Evolutionary conservation across 495 filamentous ascomycete species (phyloP).

Genomic region (Sabuloglossum arenarium): DNA sequence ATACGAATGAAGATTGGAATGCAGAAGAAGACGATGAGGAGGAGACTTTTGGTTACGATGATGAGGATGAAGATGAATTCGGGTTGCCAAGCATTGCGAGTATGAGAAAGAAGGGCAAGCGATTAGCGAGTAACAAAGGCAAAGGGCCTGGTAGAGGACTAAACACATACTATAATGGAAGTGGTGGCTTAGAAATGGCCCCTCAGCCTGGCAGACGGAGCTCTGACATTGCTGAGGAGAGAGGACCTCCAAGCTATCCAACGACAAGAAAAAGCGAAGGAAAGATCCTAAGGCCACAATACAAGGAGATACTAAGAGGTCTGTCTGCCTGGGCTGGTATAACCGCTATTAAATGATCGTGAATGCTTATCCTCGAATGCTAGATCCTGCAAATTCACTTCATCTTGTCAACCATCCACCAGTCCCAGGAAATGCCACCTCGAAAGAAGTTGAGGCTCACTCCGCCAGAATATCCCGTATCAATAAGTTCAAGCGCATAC

Average conservation of each 20-base stretch:
- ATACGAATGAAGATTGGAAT: constrained; percentile 58
- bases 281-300: constrained; percentile 90
- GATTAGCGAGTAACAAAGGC: constrained; percentile 22
- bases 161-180: not conserved
- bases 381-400: constrained; percentile 85
- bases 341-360: not conserved
- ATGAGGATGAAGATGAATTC: constrained; percentile 86
- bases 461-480: constrained; percentile 79
- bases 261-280: constrained; percentile 70
- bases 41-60: constrained; percentile 41
- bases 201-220: constrained; percentile 21
- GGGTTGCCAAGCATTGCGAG: constrained; percentile 76
- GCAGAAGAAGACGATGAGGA: constrained; percentile 45
- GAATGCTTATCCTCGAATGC: not conserved
- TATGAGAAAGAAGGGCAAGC: constrained; percentile 51
- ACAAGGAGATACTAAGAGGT: constrained; percentile 84
- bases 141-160: constrained; percentile 25
- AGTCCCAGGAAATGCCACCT: constrained; percentile 47
- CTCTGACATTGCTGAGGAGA: constrained; percentile 77
- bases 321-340: constrained; percentile 4
- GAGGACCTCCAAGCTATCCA: constrained; percentile 73
- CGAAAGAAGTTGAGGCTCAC: constrained; percentile 73
- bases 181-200: constrained; percentile 6
- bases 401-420: constrained; percentile 82
- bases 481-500: constrained; percentile 93